Base-by-base conservation (phyloP, 1,284 basidiomycete genomes). In the Cutaneotrichosporon cutaneum region DNA sequence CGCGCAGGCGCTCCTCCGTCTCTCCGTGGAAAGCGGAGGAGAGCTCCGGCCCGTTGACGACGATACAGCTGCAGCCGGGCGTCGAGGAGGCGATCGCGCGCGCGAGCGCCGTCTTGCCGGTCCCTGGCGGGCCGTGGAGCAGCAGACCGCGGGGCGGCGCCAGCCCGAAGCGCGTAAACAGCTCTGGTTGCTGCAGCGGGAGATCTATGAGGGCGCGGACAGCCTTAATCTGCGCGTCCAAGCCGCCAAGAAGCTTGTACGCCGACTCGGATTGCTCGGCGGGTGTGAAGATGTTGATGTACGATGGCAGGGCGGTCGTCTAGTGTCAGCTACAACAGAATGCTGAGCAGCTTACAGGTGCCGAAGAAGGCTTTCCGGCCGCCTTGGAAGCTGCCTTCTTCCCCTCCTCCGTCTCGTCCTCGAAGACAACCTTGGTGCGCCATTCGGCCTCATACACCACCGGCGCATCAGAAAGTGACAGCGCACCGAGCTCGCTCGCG, bases 11-110 rank as follows among this genome's bases (percentile, higher is more conserved):
- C 4, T 90, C 87, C 76, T 99, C 95, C 1, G 94, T 97, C 81
- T 99, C 95, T 47, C 95, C 95, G 72, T 98, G 95, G 73, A 92
- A 98, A 0, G 93, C 91, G 14, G 91, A 93, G 0, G 90, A 92
- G 18, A 99, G 86, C 75, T 97, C 94, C 3, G 96, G 92, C 0
- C 96, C 96, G 68, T 96, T 95, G 73, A 98, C 89, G 58, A 92
- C 86, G 62, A 94, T 84, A 27, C 94, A 89, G 26, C 88, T 87
- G 27, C 92, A 89, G 33, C 85, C 85, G 0, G 88, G 90, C 0
- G 90, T 89, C 4, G 88, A 84, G 11, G 90, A 89, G 0, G 83
- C 81, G 60, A 96, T 93, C 9, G 92, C 90, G 58, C 92, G 87
- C 9, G 93, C 92, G 2, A 96, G 83, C 68, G 94, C 91, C 0